Conservation (phyloP, 495 filamentous ascomycete genomes). For the Aspergillus sclerotioniger region DNA sequence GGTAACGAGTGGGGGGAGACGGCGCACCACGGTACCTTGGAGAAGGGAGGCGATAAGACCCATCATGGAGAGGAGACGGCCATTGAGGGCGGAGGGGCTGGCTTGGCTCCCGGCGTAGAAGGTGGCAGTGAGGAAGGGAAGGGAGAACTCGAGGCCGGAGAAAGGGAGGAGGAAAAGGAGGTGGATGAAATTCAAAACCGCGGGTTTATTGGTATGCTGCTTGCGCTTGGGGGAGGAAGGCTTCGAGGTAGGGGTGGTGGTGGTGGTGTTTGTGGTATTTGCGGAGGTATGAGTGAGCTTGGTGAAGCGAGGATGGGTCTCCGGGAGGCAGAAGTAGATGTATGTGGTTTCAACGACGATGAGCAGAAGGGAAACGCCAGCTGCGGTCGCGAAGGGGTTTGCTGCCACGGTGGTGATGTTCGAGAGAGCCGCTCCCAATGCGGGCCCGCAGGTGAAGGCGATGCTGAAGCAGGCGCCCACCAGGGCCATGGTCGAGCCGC, state of each 20-base stretch:
- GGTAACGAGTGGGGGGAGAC: constrained; percentile 72
- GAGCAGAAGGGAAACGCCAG: constrained; percentile 76
- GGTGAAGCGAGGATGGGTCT: constrained; percentile 68
- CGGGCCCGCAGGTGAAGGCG: constrained; percentile 93
- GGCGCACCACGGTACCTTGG: constrained; percentile 81
- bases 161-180: constrained; percentile 94
- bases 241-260: constrained; percentile 6
- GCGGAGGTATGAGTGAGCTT: constrained; percentile 28
- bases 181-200: constrained; percentile 82
- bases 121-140: constrained; percentile 96
- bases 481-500: constrained; percentile 90
- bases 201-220: constrained; percentile 71
- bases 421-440: constrained; percentile 81
- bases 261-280: neutral
- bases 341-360: constrained; percentile 85
- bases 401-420: constrained; percentile 70
- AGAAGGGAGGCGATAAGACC: constrained; percentile 88
- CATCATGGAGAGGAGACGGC: constrained; percentile 87
- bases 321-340: constrained; percentile 82
- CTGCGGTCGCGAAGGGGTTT: constrained; percentile 92
- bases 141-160: constrained; percentile 89
- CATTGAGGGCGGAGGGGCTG: constrained; percentile 67
- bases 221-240: constrained; percentile 4
- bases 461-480: constrained; percentile 96
- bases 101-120: constrained; percentile 61